These are phyloP conservation scores for Eucalyptus erythrocorys DNA, from an alignment of 345 rosid species.

Conservation along the genomic window DNA sequence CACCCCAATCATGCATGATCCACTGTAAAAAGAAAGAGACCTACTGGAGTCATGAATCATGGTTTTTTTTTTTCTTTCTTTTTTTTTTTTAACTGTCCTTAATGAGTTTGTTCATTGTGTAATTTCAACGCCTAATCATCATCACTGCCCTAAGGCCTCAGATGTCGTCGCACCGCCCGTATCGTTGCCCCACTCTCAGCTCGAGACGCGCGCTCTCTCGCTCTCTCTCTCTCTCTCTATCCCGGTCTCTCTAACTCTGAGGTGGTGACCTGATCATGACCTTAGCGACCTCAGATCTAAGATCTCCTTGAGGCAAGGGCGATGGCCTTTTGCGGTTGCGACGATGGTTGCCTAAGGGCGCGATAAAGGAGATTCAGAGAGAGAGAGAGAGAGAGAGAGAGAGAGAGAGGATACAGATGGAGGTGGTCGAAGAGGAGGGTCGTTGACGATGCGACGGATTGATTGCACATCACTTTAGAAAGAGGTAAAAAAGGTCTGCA, in stretches of 20 bases:
- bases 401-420: background rate
- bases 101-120: background rate
- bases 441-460: background rate
- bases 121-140: background rate
- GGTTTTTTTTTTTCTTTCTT: no score
- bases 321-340: no score
- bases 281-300: no score
- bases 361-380: background rate
- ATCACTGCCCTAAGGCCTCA: background rate
- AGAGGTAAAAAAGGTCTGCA: no score
- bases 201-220: no score
- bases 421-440: background rate
- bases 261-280: no score
- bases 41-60: background rate
- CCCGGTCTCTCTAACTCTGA: no score
- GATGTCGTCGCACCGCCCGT: background rate
- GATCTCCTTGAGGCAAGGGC: no score
- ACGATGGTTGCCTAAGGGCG: no score
- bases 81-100: background rate
- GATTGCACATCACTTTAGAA: background rate
- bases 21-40: background rate
- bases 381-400: background rate
- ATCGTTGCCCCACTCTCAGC: no score
- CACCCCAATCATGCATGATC: slow-evolving; percentile 17
- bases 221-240: no score